Conservation (phyloP, 1,284 basidiomycete species). For the Lignosus rhinocerotis region DNA sequence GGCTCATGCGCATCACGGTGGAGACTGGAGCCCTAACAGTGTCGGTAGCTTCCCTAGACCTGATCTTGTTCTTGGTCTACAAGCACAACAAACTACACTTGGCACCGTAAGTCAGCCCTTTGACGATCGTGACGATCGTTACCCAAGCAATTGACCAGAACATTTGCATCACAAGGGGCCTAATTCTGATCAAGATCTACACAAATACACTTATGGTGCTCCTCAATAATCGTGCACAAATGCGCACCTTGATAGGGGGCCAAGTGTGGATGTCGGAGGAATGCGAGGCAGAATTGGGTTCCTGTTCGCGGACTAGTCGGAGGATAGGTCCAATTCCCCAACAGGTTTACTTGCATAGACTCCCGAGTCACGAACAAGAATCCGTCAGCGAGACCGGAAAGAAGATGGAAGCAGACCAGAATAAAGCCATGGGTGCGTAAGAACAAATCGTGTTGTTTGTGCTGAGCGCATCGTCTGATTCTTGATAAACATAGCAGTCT, state of each 20-base stretch:
- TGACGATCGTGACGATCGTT: neutral
- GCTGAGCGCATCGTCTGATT: too few relatives aligned
- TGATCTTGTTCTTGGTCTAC: slow-evolving; percentile 9
- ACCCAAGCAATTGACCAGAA: neutral
- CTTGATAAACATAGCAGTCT: too few relatives aligned
- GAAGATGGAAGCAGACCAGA: neutral
- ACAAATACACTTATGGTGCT: slow-evolving; percentile 17
- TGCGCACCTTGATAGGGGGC: neutral
- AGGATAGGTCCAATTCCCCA: neutral
- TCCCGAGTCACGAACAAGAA: neutral
- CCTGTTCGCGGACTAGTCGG: neutral
- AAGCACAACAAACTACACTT: slow-evolving; percentile 16
- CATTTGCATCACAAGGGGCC: neutral
- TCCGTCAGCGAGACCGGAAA: neutral
- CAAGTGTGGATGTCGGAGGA: neutral
- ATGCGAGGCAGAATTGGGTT: neutral
- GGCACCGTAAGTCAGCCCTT: neutral
- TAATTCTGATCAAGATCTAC: slow-evolving; percentile 18
- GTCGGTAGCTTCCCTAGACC: slow-evolving; percentile 10
- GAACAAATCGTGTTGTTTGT: too few relatives aligned
- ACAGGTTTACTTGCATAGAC: neutral
- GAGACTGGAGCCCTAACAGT: slow-evolving; percentile 15
- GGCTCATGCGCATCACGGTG: slow-evolving; percentile 9
- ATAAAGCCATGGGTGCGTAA: neutral
- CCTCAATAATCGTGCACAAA: slow-evolving; percentile 15